Percentiles rank a stretch among this genome's conserved stretches.
These are phyloP conservation scores for Trametes cingulata DNA, from an alignment of 768 basidiomycete genomes.

Conservation along the genomic window DNA sequence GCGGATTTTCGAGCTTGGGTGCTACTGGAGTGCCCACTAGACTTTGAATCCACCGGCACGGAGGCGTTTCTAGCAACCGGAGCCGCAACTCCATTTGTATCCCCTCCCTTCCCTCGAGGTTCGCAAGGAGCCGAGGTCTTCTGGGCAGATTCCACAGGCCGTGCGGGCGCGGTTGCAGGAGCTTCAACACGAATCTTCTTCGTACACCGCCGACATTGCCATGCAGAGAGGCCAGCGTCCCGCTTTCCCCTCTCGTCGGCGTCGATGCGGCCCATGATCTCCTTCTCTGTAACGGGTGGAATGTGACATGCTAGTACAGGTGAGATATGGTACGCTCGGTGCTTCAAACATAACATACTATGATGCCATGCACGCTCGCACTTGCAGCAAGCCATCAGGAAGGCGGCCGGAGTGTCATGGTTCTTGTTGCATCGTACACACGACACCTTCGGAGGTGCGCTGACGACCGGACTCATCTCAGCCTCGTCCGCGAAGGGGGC, in stretches of 20 bases:
- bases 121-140: too few relatives aligned
- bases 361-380: slow-evolving; percentile 25
- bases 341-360: too few relatives aligned
- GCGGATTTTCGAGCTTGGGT: not conserved
- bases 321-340: too few relatives aligned
- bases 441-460: not conserved
- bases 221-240: slow-evolving; percentile 8
- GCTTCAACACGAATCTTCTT: slow-evolving; percentile 6
- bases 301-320: slow-evolving; percentile 18
- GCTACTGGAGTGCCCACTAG: not conserved
- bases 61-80: too few relatives aligned
- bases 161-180: not conserved
- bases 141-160: too few relatives aligned
- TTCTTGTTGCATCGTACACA: slow-evolving; percentile 18
- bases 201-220: slow-evolving; percentile 19
- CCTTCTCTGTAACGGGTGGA: slow-evolving; percentile 17
- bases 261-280: slow-evolving; percentile 14
- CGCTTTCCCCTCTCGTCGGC: slow-evolving; percentile 10
- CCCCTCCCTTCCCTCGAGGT: too few relatives aligned
- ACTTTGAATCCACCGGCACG: not conserved
- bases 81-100: too few relatives aligned
- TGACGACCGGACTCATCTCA: not conserved
- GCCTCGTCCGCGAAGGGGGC: too few relatives aligned
- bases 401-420: slow-evolving; percentile 12
- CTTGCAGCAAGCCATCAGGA: slow-evolving; percentile 18